A percentile compares a stretch with the other conserved stretches of the same genome.
Conservation (phyloP, 345 rosid genomes). For the Eutrema heterophyllum region DNA sequence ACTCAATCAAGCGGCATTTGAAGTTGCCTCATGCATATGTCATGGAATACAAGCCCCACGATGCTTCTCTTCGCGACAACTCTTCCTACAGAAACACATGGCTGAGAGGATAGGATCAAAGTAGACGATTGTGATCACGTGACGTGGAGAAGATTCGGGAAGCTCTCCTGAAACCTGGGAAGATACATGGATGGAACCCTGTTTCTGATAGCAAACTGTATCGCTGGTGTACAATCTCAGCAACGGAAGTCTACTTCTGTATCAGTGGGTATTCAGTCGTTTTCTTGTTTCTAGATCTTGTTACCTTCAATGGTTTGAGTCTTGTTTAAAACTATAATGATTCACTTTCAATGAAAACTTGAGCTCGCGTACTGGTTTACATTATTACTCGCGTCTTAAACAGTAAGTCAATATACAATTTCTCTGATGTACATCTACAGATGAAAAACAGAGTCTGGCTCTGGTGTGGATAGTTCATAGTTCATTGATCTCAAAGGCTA, state of each 20-base stretch:
- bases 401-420: conserved; percentile 10
- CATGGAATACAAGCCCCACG: conserved; percentile 97
- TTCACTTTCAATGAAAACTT: background rate
- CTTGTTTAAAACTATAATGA: conserved; percentile 7
- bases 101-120: conserved; percentile 69
- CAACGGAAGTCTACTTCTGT: conserved; percentile 3
- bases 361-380: background rate
- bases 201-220: background rate
- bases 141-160: background rate
- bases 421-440: background rate
- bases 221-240: background rate
- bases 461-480: background rate
- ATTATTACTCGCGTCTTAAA: background rate
- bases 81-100: conserved; percentile 93
- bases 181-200: conserved; percentile 12
- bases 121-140: background rate
- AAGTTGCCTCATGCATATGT: conserved; percentile 87
- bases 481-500: conserved; percentile 9
- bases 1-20: conserved; percentile 80
- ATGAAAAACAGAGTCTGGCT: background rate
- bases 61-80: conserved; percentile 88
- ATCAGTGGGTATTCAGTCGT: background rate
- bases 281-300: conserved; percentile 7
- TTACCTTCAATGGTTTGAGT: conserved; percentile 5
- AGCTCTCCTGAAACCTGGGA: conserved; percentile 5